These are phyloP conservation scores for Leccinum subrobustum DNA, from an alignment of 1,284 basidiomycete species.

Conservation along the genomic window DNA sequence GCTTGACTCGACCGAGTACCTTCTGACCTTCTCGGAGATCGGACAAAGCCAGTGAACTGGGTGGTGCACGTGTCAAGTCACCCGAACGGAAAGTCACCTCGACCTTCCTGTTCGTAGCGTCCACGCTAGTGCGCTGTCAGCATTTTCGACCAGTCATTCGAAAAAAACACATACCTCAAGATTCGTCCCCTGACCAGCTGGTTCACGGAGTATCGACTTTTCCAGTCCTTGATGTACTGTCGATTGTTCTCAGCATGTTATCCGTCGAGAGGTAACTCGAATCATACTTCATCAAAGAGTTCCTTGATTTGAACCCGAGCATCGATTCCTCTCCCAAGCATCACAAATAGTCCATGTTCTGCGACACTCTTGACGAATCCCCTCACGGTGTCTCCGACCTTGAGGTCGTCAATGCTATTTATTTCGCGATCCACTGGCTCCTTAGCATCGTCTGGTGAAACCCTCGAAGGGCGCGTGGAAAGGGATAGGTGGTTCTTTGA, in stretches of 20 bases:
- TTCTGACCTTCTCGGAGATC: conserved; percentile 77
- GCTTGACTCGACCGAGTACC: conserved; percentile 72
- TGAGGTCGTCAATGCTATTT: conserved; percentile 59
- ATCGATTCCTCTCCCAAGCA: conserved; percentile 78
- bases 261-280: conserved; percentile 2
- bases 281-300: conserved; percentile 79
- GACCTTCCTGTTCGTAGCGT: conserved; percentile 69
- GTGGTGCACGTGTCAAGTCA: conserved; percentile 44
- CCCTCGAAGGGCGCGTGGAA: conserved; percentile 74
- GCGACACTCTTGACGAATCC: conserved; percentile 90
- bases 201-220: conserved; percentile 74
- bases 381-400: conserved; percentile 72
- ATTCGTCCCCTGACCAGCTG: conserved; percentile 89
- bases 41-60: conserved; percentile 44
- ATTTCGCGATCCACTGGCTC: conserved; percentile 72
- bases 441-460: conserved; percentile 51
- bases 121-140: conserved; percentile 50
- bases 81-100: conserved; percentile 84
- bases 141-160: conserved; percentile 4
- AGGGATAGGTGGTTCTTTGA: conserved; percentile 62
- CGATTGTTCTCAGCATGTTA: conserved; percentile 15
- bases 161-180: conserved; percentile 51
- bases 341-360: conserved; percentile 90
- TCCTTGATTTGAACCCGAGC: conserved; percentile 94
- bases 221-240: conserved; percentile 95